phyloP scores from a whole-genome alignment of 768 basidiomycete species.

The Termitomyces sp. region DNA sequence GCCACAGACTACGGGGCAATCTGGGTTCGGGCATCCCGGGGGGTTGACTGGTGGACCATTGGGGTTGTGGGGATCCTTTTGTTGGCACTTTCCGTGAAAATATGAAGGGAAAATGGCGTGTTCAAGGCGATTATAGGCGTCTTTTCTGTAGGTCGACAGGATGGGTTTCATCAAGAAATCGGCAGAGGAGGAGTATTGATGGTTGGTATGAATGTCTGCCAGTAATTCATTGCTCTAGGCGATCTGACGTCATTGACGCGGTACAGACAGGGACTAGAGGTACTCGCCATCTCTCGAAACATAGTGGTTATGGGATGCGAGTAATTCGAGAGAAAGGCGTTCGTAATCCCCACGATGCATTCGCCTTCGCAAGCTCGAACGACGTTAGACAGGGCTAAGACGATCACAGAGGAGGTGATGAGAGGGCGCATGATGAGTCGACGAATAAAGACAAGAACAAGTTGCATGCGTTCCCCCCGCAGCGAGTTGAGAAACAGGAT shows the following conservation, averaged over 20 bases:
- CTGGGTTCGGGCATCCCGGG: constrained; percentile 69
- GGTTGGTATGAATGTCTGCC: constrained; percentile 6
- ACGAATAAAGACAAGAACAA: neutral
- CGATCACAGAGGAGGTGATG: constrained; percentile 17
- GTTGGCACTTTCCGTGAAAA: constrained; percentile 75
- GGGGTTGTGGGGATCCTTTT: constrained; percentile 27
- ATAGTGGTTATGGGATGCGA: constrained; percentile 31
- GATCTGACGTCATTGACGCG: neutral
- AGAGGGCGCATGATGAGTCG: constrained; percentile 13
- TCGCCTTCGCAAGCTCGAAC: constrained; percentile 64
- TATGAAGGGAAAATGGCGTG: constrained; percentile 59
- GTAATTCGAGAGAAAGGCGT: constrained; percentile 48
- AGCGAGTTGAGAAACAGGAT: neutral
- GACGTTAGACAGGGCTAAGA: constrained; percentile 26
- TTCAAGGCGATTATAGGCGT: constrained; percentile 38
- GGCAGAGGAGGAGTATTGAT: constrained; percentile 7
- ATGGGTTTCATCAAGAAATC: constrained; percentile 40
- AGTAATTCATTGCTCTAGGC: constrained; percentile 8
- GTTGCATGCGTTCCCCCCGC: too few species aligned
- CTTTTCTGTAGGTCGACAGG: constrained; percentile 35
- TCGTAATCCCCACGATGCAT: constrained; percentile 58
- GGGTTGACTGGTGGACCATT: constrained; percentile 37
- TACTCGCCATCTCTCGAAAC: constrained; percentile 37
- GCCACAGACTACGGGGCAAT: constrained; percentile 74
- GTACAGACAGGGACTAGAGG: neutral